These are phyloP conservation scores for Candida dajiaensis DNA, from an alignment of 805 yeast species.

Conservation along the genomic window DNA sequence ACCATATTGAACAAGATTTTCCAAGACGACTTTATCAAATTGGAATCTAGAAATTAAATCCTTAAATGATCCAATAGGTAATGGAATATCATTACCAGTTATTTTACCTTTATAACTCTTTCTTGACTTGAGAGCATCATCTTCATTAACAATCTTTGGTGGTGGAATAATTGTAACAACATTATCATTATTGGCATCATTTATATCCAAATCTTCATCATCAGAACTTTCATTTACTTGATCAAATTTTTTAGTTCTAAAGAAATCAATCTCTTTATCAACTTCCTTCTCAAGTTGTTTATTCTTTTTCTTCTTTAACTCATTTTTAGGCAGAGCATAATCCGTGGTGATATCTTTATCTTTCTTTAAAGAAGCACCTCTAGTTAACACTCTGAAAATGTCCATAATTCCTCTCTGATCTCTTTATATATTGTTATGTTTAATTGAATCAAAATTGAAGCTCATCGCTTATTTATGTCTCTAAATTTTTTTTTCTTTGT, in stretches of 20 bases:
- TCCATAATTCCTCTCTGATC: no score
- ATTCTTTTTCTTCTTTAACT: conserved; percentile 28
- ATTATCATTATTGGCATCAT: conserved; percentile 17
- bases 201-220: conserved; percentile 25
- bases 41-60: conserved; percentile 69
- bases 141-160: conserved; percentile 41
- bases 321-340: conserved; percentile 22
- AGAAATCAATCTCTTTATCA: conserved; percentile 78
- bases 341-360: conserved; percentile 29
- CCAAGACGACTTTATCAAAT: conserved; percentile 46
- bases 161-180: no score
- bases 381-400: conserved; percentile 73
- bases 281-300: conserved; percentile 42
- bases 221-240: conserved; percentile 21
- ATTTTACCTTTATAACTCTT: conserved; percentile 61
- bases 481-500: conserved; percentile 1
- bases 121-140: conserved; percentile 59
- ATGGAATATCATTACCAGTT: conserved; percentile 80
- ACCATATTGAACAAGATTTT: conserved; percentile 60
- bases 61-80: conserved; percentile 85
- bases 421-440: no score
- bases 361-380: conserved; percentile 80
- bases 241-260: conserved; percentile 46
- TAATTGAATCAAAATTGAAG: neutral
- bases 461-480: conserved; percentile 7